Percentiles rank a stretch among this genome's conserved stretches.
phyloP scores from a whole-genome alignment of 306 rosid genomes.

The Clitoria ternatea region DNA sequence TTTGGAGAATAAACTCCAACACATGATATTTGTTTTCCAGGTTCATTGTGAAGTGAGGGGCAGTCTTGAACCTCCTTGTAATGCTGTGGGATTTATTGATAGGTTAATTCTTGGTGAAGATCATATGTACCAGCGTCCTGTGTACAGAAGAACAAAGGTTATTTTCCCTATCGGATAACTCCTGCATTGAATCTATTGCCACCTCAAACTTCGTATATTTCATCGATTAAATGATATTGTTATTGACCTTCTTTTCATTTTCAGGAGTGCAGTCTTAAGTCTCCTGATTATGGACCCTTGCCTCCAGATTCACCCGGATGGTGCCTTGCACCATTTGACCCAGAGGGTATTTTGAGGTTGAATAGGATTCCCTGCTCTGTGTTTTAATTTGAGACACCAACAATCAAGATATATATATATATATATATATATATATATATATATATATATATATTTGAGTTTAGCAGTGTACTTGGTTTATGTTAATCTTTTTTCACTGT shows the following conservation, averaged over 20 bases:
- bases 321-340: slow-evolving; percentile 85
- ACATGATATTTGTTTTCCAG: slow-evolving; percentile 31
- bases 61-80: slow-evolving; percentile 81
- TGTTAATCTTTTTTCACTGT: not conserved
- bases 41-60: slow-evolving; percentile 69
- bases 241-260: slow-evolving; percentile 22
- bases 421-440: too few species aligned
- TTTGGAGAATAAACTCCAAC: slow-evolving; percentile 15
- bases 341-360: slow-evolving; percentile 77
- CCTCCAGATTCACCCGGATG: slow-evolving; percentile 65
- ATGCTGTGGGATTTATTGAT: slow-evolving; percentile 66
- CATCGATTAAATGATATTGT: slow-evolving; percentile 16
- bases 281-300: slow-evolving; percentile 78
- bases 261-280: slow-evolving; percentile 75
- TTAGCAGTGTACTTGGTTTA: slow-evolving; percentile 1
- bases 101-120: slow-evolving; percentile 59
- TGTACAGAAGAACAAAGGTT: slow-evolving; percentile 73
- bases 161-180: slow-evolving; percentile 17
- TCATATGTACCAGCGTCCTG: slow-evolving; percentile 77
- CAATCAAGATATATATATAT: too few species aligned
- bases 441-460: not conserved
- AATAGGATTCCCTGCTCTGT: slow-evolving; percentile 17
- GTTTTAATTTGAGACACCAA: not conserved
- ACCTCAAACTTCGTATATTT: not conserved
- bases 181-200: slow-evolving; percentile 18